A percentile compares a stretch with the other conserved stretches of the same genome.
Evolutionary conservation across 192 early-diverging fungal genomes (phyloP).

Genomic region (Podila minutissima): DNA sequence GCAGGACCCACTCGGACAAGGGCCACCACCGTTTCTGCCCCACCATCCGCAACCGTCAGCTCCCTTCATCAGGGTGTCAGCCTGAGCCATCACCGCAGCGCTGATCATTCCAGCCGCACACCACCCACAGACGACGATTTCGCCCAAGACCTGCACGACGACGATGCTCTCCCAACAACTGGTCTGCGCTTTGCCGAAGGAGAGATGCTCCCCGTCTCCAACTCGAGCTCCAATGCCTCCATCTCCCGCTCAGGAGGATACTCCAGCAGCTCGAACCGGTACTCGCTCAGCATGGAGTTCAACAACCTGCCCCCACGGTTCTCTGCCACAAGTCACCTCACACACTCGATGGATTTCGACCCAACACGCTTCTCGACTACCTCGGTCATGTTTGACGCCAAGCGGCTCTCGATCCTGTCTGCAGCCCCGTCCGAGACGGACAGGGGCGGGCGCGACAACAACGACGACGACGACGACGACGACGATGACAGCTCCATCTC

Average conservation of each 20-base stretch:
- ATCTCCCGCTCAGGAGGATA: neutral
- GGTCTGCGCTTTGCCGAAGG: slow-evolving; percentile 17
- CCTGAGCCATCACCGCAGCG: slow-evolving; percentile 7
- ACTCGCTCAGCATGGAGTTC: slow-evolving; percentile 8
- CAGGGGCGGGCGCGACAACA: neutral
- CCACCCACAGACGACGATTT: slow-evolving; percentile 15
- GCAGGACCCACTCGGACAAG: neutral
- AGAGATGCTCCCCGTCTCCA: neutral
- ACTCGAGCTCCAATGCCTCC: neutral
- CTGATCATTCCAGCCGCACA: slow-evolving; percentile 7
- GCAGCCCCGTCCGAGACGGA: neutral
- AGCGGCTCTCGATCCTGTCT: neutral
- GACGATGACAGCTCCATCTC: slow-evolving; percentile 10
- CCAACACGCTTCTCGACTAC: slow-evolving; percentile 16
- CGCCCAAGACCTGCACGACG: slow-evolving; percentile 4
- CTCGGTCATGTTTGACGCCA: slow-evolving; percentile 14
- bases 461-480: no score
- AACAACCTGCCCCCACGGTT: slow-evolving; percentile 9
- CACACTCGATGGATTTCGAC: slow-evolving; percentile 16
- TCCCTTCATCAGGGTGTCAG: slow-evolving; percentile 27
- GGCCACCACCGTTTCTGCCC: slow-evolving; percentile 5
- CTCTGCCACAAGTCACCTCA: slow-evolving; percentile 6
- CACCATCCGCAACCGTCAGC: slow-evolving; percentile 7
- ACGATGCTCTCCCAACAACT: slow-evolving; percentile 4
- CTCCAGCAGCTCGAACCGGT: slow-evolving; percentile 9